Conservation (phyloP, 768 basidiomycete species). For the Agrocybe pediades region DNA sequence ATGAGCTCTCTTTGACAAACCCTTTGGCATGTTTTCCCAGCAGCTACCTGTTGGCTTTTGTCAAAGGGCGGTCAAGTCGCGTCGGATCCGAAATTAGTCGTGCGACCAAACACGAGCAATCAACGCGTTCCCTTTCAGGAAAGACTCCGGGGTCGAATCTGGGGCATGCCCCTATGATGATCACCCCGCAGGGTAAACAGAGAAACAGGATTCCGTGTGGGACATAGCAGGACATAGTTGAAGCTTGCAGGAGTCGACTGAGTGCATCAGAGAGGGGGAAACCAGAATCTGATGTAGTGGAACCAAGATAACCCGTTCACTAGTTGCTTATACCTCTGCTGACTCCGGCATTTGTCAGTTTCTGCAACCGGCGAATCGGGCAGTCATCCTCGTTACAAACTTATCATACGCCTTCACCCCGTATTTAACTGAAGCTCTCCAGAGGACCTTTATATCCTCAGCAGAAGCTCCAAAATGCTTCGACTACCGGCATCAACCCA, state of each 20-base stretch:
- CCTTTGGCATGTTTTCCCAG: background rate
- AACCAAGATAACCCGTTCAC: background rate
- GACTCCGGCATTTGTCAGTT: background rate
- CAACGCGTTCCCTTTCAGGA: background rate
- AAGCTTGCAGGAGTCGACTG: background rate
- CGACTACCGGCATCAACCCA: conserved; percentile 26
- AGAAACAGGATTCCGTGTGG: background rate
- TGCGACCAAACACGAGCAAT: background rate
- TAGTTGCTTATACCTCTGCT: background rate
- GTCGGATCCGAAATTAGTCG: background rate
- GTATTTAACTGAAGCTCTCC: background rate
- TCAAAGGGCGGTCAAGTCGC: background rate
- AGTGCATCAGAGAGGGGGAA: background rate
- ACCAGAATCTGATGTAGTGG: background rate
- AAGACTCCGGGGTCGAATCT: background rate
- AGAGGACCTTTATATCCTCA: background rate
- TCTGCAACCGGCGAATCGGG: background rate
- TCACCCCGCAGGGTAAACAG: background rate
- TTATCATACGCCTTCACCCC: no score
- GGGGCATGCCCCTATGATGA: background rate
- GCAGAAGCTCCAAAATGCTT: conserved; percentile 23
- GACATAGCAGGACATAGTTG: background rate
- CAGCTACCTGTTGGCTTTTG: background rate
- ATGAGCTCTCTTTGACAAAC: background rate
- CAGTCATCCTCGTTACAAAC: background rate